Base-by-base conservation (phyloP, 805 yeast genomes). In the Candida caryicola region DNA sequence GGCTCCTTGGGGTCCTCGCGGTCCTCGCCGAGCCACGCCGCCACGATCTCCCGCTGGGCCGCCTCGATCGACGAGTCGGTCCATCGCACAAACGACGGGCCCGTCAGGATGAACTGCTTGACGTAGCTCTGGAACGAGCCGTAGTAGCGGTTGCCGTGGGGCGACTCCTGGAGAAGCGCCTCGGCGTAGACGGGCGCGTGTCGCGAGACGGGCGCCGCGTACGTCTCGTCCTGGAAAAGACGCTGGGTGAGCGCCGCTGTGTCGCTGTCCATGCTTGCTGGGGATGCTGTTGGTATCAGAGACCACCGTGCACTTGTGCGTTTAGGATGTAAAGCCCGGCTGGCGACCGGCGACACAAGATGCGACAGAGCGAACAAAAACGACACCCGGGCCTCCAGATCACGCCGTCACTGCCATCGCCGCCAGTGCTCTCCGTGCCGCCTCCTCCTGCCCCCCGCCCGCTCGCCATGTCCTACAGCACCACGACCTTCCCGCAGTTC, bases 401-500 rank as follows among this genome's bases (percentile, higher is more conserved):
- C n/a, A n/a, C n/a, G n/a, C n/a, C n/a, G 12, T 21, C 12, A 16
- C 26, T 2, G 14, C 18, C 4, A 9, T 10, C 33, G 16, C 31
- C 2, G n/a, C 16, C 30, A 28, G 30, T 13, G 7, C 29, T 4
- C 9, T 28, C 15, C 17, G 26, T 5, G 19, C 17, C 4, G 16
- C 21, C 10, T 33, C 23, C 14, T 21, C 34, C 4, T 31, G n/a
- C n/a, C n/a, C n/a, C n/a, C n/a, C 7, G 25, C 25, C 25, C 25
- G 7, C 10, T 23, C 10, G 7, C 25, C 10, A 27, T 12, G 29
- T n/a, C 15, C 17, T 29, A 9, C 15, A 29, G 12, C 31, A 17
- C 14, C 7, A 7, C 17, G 8, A 18, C 4, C n/a, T 17, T 30
- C n/a, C 82, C 82, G 5, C 83, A 76, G 54, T 78, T 69, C 48